These are phyloP conservation scores for Clonostachys rosea DNA, from an alignment of 2,329 filamentous ascomycete genomes.

Conservation along the genomic window DNA sequence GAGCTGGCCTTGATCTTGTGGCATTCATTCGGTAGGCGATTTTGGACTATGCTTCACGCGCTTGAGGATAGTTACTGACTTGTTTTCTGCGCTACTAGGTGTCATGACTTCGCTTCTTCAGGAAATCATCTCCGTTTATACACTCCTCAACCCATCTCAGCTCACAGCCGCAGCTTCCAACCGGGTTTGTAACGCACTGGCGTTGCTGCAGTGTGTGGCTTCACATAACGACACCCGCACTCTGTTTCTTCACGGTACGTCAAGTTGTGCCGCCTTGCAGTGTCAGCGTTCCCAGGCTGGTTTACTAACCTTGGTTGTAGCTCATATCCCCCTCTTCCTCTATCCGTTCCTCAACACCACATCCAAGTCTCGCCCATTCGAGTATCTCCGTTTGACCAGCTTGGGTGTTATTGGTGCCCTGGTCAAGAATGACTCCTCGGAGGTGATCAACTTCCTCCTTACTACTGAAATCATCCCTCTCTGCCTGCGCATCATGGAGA, in stretches of 20 bases:
- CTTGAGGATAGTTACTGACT: constrained; percentile 5
- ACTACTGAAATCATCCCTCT: constrained; percentile 98
- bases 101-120: constrained; percentile 98
- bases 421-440: constrained; percentile 97
- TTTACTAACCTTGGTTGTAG: constrained; percentile 38
- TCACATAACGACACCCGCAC: constrained; percentile 95
- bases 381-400: constrained; percentile 93
- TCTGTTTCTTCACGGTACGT: constrained; percentile 84
- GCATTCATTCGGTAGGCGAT: constrained; percentile 87
- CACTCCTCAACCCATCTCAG: constrained; percentile 91
- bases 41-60: constrained; percentile 12
- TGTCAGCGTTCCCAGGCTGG: not conserved
- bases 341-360: constrained; percentile 99
- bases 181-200: constrained; percentile 93
- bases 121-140: constrained; percentile 98
- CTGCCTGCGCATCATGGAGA: constrained; percentile 98
- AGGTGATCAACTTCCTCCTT: constrained; percentile 97
- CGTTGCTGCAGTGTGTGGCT: constrained; percentile 92
- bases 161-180: constrained; percentile 97
- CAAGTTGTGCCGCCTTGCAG: not conserved
- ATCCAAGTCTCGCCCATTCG: constrained; percentile 94
- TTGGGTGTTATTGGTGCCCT: constrained; percentile 94
- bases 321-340: constrained; percentile 94
- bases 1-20: constrained; percentile 94
- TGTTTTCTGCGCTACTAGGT: constrained; percentile 42